Base-by-base conservation (phyloP, 768 basidiomycete species). In the Leccinum imitatum region DNA sequence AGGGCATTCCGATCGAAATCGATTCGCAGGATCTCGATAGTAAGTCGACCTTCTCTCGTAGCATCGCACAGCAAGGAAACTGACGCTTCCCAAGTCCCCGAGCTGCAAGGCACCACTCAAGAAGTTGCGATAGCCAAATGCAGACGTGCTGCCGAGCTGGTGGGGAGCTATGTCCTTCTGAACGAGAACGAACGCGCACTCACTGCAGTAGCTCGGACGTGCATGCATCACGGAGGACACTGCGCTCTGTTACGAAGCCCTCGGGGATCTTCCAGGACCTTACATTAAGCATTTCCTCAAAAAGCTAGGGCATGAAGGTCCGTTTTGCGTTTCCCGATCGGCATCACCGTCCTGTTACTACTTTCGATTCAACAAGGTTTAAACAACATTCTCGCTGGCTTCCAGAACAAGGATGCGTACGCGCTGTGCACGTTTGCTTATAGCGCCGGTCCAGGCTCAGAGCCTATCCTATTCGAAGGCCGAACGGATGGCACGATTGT, bases 391-490 rank as follows among this genome's bases (percentile, higher is more conserved):
- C 83, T 98, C 15, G 82, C 76, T 9, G 85, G 84, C 21, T 98
- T 98, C 69, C 76, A 81, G 0, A 89, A 85, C 1, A 90, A 83
- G 59, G 84, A 81, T 13, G 97, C 97, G 0, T 90, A 89, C 67
- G 95, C 96, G 0, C 79, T 98, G 7, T 98, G 96, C 75, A 98
- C 97, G 2, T 98, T 98, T 66, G 96, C 95, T 6, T 98, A 97
- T 71, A 90, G 89, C 41, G 79, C 87, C 0, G 93, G 94, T 0
- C 93, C 95, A 25, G 87, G 84, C 70, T 67, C 82, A 2, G 87
- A 93, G 59, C 92, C 93, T 0, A 77, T 95, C 52, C 73, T 91
- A 9, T 91, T 91, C 58, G 95, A 97, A 68, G 96, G 96, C 0
- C 80, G 84, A 11, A 97, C 95, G 1, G 86, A 93, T 25, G 96